Conservation (phyloP, 1,284 basidiomycete species). For the Malassezia sympodialis region DNA sequence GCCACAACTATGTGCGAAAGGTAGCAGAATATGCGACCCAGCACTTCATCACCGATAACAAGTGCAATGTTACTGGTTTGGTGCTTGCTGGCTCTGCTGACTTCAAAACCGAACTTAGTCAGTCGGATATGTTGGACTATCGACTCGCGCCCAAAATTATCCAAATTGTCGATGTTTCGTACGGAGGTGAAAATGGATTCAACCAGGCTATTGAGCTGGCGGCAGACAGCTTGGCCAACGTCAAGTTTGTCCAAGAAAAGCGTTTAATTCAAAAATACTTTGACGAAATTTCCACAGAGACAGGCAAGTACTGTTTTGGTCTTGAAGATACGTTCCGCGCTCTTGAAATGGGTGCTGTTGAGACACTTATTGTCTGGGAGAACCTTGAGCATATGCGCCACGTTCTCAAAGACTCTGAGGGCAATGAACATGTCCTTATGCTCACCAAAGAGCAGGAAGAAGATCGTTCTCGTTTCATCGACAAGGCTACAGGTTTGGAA, state of each 20-base stretch:
- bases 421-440: slow-evolving; percentile 32
- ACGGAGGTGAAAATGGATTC: slow-evolving; percentile 98
- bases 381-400: slow-evolving; percentile 52
- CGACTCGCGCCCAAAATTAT: slow-evolving; percentile 70
- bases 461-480: slow-evolving; percentile 83
- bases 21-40: slow-evolving; percentile 93
- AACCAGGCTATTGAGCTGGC: slow-evolving; percentile 97
- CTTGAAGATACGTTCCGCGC: slow-evolving; percentile 94
- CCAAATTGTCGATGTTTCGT: slow-evolving; percentile 72
- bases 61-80: slow-evolving; percentile 92
- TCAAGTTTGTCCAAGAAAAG: slow-evolving; percentile 99
- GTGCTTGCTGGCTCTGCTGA: slow-evolving; percentile 97
- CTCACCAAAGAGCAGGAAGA: slow-evolving; percentile 46
- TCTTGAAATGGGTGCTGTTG: slow-evolving; percentile 88
- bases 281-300: slow-evolving; percentile 97
- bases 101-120: slow-evolving; percentile 94
- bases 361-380: slow-evolving; percentile 98
- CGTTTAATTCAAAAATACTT: slow-evolving; percentile 77
- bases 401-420: slow-evolving; percentile 40
- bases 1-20: slow-evolving; percentile 99
- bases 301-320: slow-evolving; percentile 95
- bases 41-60: slow-evolving; percentile 95
- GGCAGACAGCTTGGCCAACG: slow-evolving; percentile 86
- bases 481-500: slow-evolving; percentile 85
- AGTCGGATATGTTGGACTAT: slow-evolving; percentile 90